phyloP scores from a whole-genome alignment of 768 basidiomycete species.

The Trametes cingulata region DNA sequence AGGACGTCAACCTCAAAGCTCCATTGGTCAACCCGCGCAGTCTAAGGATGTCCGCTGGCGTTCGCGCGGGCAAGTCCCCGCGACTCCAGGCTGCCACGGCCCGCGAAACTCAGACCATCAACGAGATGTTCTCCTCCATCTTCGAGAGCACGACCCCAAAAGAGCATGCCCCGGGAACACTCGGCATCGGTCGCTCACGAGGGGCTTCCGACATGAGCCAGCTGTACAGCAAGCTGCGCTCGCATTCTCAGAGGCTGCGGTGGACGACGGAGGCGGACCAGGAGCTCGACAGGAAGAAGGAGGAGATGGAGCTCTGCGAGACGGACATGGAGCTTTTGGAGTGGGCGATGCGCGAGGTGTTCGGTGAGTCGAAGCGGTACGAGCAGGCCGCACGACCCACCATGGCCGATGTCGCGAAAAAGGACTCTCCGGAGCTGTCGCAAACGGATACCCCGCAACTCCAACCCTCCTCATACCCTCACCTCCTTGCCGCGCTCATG shows the following conservation, averaged over 20 bases:
- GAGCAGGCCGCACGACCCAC: conserved; percentile 48
- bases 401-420: conserved; percentile 19
- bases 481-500: conserved; percentile 78
- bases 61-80: conserved; percentile 6
- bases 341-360: conserved; percentile 73
- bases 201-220: conserved; percentile 34
- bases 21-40: conserved; percentile 18
- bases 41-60: conserved; percentile 4
- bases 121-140: conserved; percentile 74
- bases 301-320: conserved; percentile 67
- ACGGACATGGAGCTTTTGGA: conserved; percentile 71
- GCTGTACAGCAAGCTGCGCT: conserved; percentile 55
- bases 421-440: too few relatives aligned
- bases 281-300: conserved; percentile 62
- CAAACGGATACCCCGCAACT: conserved; percentile 36
- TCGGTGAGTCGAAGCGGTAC: conserved; percentile 55
- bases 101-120: conserved; percentile 63
- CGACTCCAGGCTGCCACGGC: conserved; percentile 66
- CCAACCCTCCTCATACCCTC: conserved; percentile 69
- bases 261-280: conserved; percentile 77
- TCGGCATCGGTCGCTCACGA: conserved; percentile 28
- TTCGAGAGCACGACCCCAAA: conserved; percentile 36
- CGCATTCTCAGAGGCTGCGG: conserved; percentile 56
- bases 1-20: conserved; percentile 29
- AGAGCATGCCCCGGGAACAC: neutral